Evolutionary conservation across 2,329 filamentous ascomycete species (phyloP).

Genomic region (Moelleriella libera): DNA sequence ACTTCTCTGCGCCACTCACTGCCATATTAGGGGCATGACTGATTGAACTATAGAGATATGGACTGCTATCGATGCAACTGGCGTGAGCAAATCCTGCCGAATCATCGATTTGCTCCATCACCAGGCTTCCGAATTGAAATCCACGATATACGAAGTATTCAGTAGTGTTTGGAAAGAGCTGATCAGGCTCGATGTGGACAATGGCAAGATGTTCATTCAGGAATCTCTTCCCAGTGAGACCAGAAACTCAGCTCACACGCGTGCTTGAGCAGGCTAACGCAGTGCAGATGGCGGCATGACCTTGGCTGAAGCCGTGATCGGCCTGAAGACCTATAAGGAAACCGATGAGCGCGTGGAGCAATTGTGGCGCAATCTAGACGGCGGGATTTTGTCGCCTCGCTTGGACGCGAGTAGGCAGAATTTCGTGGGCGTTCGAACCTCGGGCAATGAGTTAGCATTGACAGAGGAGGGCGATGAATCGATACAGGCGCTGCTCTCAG

Average conservation of each 20-base stretch:
- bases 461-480: constrained; percentile 27
- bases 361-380: constrained; percentile 49
- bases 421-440: constrained; percentile 24
- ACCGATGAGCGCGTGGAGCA: constrained; percentile 43
- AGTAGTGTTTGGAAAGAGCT: constrained; percentile 58
- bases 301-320: constrained; percentile 38
- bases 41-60: constrained; percentile 33
- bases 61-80: constrained; percentile 42
- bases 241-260: not conserved
- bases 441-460: constrained; percentile 27
- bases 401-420: constrained; percentile 26
- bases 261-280: constrained; percentile 7
- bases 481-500: constrained; percentile 35
- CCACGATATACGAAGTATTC: constrained; percentile 51
- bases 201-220: constrained; percentile 40
- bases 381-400: constrained; percentile 45
- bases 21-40: not conserved
- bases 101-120: constrained; percentile 51
- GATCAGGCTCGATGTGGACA: constrained; percentile 44
- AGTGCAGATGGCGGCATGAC: constrained; percentile 33
- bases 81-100: constrained; percentile 45
- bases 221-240: constrained; percentile 33
- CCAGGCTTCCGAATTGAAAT: constrained; percentile 51
- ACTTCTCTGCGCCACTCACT: not conserved
- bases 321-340: constrained; percentile 44